Base-by-base conservation (phyloP, 768 basidiomycete species). In the Amanita pallidorosea region DNA sequence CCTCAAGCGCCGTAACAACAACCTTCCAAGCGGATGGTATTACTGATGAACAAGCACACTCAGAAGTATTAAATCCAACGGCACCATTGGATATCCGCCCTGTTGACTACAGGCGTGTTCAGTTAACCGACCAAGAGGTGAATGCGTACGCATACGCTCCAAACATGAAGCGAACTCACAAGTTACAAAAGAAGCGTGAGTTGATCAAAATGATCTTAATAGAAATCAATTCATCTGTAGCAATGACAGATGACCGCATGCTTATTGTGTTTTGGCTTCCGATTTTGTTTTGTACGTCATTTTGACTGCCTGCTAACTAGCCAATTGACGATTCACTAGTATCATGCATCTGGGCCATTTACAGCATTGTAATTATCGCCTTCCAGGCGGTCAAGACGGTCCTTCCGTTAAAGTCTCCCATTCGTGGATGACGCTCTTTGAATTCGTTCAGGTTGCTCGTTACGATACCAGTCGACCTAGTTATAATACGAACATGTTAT, bases 221-320 rank as follows among this genome's bases (percentile, higher is more conserved):
- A 23, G 12, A 11, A 53, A 49, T 13, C 33, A 5, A n/a, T 17
- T 34, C 5, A 51, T 27, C 48, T 45, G 56, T 38, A 60, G 34
- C 31, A 51, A 61, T 22, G 50, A 47, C 47, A 89, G 87, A 84
- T 66, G 88, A 92, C 62, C 81, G 80, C 37, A 92, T 92, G 88
- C 76, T 92, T 42, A 60, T 88, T 33, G 61, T 85, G 37, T 92
- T 92, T 70, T 92, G 88, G 88, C 71, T 92, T 57, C 88, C 88
- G 15, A 87, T 91, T 59, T 70, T 92, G 7, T 64, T 90, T 53
- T 65, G 88, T 91, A 58, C 70, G 87, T 80, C 8, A 7, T 38
- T 45, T 38, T 17, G 58, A 25, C 36, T 31, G 59, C 33, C 7
- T 37, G 17, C 20, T 31, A 33, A 49, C 17, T 34, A 8, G 13